Conservation (phyloP, 768 basidiomycete species). For the Trichaptum fuscoviolaceum region DNA sequence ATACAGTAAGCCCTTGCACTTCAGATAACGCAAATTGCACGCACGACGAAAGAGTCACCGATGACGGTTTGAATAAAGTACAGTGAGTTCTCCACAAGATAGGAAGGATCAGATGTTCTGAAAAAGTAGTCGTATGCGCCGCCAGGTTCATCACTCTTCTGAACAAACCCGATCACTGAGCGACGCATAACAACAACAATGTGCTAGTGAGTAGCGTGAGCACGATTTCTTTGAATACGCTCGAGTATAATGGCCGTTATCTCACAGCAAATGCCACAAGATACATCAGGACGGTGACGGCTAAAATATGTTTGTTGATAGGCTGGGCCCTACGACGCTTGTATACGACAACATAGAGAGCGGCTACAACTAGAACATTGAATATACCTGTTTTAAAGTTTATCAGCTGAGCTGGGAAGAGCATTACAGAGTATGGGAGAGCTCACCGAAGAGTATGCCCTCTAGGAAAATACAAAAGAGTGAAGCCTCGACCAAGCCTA, state of each 20-base stretch:
- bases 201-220: neutral
- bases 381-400: too few species aligned
- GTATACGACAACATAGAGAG: neutral
- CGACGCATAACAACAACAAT: neutral
- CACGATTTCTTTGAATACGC: neutral
- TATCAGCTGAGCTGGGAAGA: too few species aligned
- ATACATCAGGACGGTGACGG: neutral
- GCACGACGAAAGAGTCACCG: conserved; percentile 32
- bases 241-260: neutral
- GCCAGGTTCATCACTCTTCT: neutral
- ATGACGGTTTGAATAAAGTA: conserved; percentile 33
- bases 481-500: neutral
- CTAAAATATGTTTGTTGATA: neutral
- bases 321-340: neutral
- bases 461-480: neutral
- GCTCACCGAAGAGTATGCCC: neutral
- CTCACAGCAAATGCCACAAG: neutral
- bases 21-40: conserved; percentile 9
- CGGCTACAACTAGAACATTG: neutral
- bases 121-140: neutral
- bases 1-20: neutral
- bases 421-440: neutral
- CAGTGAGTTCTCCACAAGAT: conserved; percentile 32
- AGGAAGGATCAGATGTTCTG: conserved; percentile 12
- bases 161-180: neutral